Evolutionary conservation across 1,139 yeast species (phyloP), one percentile per base, ranked within the genome.

Genomic region (Nakaseomyces sp.): DNA sequence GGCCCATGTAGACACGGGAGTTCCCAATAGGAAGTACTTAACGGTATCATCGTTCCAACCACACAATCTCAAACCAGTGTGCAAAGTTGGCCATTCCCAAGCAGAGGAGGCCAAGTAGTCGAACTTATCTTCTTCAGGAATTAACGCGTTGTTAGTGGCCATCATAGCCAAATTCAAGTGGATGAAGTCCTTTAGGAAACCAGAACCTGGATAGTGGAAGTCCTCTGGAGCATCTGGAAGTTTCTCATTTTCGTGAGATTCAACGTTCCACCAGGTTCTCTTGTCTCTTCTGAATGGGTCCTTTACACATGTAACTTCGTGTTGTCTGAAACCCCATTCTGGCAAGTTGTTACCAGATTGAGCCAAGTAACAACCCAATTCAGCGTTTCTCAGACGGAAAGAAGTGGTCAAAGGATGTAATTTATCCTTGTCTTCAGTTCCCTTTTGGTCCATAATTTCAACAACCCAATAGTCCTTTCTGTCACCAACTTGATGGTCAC

Each of bases 11-110:
- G 93, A 86, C 37, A 89, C 83, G 40, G 97, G 96, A 25, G 95
- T 85, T 15, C 97, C 97, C 53, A 93, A 76, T 68, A 93, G 72
- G 70, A 76, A 93, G 70, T 89, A 93, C 65, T 87, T 87, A 55
- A 78, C 73, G 55, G 74, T 77, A 28, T 81, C 86, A 53, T 77
- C 79, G 47, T 80, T 80, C 99, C 99, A 93, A 41, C 94, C 88
- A 68, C 97, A 89, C 72, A 93, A 76, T 69, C 98, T 83, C 56
- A 93, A 80, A 63, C 98, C 98, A 45, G 81, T 84, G 65, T 86
- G 76, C 57, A 89, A 75, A 28, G 93, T 77, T 46, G 99, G 99
- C 99, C 99, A 93, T 74, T 93, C 91, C 98, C 98, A 93, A 56
- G 93, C 93, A 44, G 77, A 64, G 15, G 96, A 87, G 2, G 97